Evolutionary conservation across 2,329 filamentous ascomycete species (phyloP).

Genomic region (Aspergillus caelatus): DNA sequence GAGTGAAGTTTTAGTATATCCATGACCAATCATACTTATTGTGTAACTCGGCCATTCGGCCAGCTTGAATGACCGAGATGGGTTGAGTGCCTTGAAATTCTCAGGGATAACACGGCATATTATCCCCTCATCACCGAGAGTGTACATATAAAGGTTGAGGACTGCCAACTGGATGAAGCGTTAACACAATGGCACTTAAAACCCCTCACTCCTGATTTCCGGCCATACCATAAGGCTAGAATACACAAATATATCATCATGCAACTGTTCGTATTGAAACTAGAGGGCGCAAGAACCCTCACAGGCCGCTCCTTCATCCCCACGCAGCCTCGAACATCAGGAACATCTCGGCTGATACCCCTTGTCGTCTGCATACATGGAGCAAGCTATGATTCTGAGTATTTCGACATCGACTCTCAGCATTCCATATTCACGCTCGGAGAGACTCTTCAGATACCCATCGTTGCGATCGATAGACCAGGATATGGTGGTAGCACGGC

Average conservation of each 20-base stretch:
- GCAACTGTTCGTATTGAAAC: neutral
- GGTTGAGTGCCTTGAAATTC: neutral
- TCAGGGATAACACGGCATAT: neutral
- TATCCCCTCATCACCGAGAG: neutral
- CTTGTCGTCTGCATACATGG: constrained; percentile 17
- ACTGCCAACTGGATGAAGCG: neutral
- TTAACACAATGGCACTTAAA: neutral
- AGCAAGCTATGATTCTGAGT: constrained; percentile 13
- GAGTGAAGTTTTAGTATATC: neutral
- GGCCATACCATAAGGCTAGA: neutral
- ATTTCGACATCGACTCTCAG: constrained; percentile 12
- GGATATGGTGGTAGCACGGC: constrained; percentile 11
- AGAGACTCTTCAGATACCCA: constrained; percentile 2
- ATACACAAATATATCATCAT: neutral
- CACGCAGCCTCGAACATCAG: neutral
- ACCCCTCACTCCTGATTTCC: neutral
- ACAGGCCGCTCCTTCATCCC: neutral
- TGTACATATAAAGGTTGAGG: neutral
- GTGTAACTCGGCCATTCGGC: neutral
- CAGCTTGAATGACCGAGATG: neutral
- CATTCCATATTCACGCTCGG: constrained; percentile 5
- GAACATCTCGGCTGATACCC: neutral
- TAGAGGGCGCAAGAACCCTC: neutral
- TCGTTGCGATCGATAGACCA: constrained; percentile 12
- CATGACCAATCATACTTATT: neutral